A percentile compares a stretch with the other conserved stretches of the same genome.
These are phyloP conservation scores for Cucurbitaria berberidis DNA, from an alignment of 2,329 filamentous ascomycete genomes.

Conservation along the genomic window DNA sequence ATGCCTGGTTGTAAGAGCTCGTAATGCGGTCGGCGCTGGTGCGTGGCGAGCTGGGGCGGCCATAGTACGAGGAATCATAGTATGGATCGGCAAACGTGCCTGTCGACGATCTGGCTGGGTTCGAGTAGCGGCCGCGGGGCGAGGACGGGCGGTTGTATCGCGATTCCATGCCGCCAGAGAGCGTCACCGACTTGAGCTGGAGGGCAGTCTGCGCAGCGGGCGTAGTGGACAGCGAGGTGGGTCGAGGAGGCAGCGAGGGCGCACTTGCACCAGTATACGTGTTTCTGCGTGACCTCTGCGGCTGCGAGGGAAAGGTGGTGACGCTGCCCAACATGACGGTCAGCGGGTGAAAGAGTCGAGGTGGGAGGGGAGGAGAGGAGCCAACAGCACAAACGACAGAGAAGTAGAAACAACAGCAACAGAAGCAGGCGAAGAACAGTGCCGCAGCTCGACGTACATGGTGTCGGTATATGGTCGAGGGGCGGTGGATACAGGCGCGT, in stretches of 20 bases:
- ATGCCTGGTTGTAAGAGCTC: conserved; percentile 28
- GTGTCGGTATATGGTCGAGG: conserved; percentile 22
- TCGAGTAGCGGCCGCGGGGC: conserved; percentile 39
- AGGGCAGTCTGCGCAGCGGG: conserved; percentile 30
- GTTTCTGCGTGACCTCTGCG: conserved; percentile 22
- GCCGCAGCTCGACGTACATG: conserved; percentile 45
- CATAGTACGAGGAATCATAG: conserved; percentile 39
- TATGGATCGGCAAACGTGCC: conserved; percentile 46
- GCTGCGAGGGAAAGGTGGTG: conserved; percentile 30
- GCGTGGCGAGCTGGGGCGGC: conserved; percentile 41
- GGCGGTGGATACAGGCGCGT: conserved; percentile 6
- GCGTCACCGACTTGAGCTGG: conserved; percentile 29
- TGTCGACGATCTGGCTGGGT: conserved; percentile 46
- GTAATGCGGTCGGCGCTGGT: conserved; percentile 43
- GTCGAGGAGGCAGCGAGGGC: conserved; percentile 36
- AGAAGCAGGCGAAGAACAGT: conserved; percentile 32
- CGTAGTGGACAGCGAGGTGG: conserved; percentile 27
- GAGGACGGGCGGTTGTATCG: conserved; percentile 45
- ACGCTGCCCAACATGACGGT: conserved; percentile 45
- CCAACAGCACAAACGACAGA: conserved; percentile 19
- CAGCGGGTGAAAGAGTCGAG: conserved; percentile 25
- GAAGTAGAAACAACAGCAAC: conserved; percentile 22
- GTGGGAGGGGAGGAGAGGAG: conserved; percentile 5
- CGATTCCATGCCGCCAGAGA: conserved; percentile 40
- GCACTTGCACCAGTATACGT: conserved; percentile 26